A percentile compares a stretch with the other conserved stretches of the same genome.
These are phyloP conservation scores for Scedosporium minutisporum DNA, from an alignment of 2,329 filamentous ascomycete genomes.

Conservation along the genomic window DNA sequence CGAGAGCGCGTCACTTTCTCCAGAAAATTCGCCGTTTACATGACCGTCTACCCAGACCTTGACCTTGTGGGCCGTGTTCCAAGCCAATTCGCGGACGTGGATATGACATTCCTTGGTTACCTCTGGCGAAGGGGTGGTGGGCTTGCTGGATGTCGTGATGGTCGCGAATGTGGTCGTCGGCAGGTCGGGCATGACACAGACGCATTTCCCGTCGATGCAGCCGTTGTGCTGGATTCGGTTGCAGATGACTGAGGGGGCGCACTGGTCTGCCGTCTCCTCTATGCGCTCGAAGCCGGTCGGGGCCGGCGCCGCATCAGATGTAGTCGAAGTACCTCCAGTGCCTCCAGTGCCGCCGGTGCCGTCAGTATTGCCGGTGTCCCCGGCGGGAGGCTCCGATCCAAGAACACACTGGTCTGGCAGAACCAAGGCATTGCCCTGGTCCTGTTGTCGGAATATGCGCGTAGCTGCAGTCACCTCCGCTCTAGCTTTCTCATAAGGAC, in stretches of 20 bases:
- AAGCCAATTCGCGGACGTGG: not conserved
- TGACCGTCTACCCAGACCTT: not conserved
- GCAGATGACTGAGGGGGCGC: not conserved
- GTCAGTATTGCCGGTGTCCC: not conserved
- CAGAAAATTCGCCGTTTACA: not conserved
- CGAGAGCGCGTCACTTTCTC: not conserved
- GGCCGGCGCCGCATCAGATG: not conserved
- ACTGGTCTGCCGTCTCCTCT: not conserved
- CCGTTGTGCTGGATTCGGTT: not conserved
- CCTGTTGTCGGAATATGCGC: not conserved
- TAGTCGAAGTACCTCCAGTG: not conserved
- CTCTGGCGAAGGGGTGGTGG: too few relatives aligned
- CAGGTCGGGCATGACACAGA: too few relatives aligned
- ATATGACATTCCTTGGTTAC: not conserved
- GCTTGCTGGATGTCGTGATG: too few relatives aligned
- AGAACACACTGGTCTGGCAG: not conserved
- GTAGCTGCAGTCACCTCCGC: not conserved
- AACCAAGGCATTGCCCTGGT: not conserved
- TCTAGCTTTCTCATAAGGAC: not conserved
- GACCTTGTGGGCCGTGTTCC: not conserved
- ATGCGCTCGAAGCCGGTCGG: not conserved
- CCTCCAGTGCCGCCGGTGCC: not conserved
- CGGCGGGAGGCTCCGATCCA: not conserved
- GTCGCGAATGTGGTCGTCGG: too few relatives aligned
- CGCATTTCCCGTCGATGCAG: too few relatives aligned